These are phyloP conservation scores for Rubia yunnanensis DNA, from an alignment of 257 asterid species.

Conservation along the genomic window DNA sequence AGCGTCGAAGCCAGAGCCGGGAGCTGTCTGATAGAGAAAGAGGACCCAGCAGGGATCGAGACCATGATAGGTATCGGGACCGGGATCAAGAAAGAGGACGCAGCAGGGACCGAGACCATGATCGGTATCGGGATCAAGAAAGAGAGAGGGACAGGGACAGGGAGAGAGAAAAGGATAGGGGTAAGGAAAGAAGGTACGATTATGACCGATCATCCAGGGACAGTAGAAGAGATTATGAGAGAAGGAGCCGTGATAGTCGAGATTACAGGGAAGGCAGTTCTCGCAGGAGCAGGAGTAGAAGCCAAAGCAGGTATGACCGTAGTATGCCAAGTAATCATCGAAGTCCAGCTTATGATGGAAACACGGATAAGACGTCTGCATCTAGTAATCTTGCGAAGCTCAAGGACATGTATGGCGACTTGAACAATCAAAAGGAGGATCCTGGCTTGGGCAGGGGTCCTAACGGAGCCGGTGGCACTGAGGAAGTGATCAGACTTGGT, in stretches of 20 bases:
- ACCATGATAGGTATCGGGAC: neutral
- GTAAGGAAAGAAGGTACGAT: conserved; percentile 28
- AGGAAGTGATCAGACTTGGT: conserved; percentile 91
- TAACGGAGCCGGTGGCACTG: conserved; percentile 49
- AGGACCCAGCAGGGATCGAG: conserved; percentile 32
- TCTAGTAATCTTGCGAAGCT: conserved; percentile 93
- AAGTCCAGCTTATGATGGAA: conserved; percentile 38
- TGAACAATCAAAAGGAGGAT: conserved; percentile 52
- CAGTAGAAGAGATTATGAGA: conserved; percentile 53
- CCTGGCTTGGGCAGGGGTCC: conserved; percentile 32
- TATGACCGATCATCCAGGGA: conserved; percentile 46
- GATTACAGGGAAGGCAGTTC: conserved; percentile 35
- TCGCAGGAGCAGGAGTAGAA: conserved; percentile 55
- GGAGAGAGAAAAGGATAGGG: conserved; percentile 30
- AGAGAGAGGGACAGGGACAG: conserved; percentile 25
- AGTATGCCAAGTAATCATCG: conserved; percentile 30
- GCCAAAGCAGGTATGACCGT: conserved; percentile 38
- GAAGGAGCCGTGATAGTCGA: conserved; percentile 35
- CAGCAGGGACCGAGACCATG: conserved; percentile 26
- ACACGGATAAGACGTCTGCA: conserved; percentile 42
- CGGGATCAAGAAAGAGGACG: conserved; percentile 28
- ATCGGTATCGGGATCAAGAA: conserved; percentile 22
- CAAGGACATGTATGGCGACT: conserved; percentile 77
- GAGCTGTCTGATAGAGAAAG: conserved; percentile 65
- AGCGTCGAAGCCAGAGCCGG: conserved; percentile 56